Percentiles rank a stretch among this genome's conserved stretches.
Evolutionary conservation across 192 early-diverging fungal species (phyloP).

Genomic region (Dissophora globulifera): DNA sequence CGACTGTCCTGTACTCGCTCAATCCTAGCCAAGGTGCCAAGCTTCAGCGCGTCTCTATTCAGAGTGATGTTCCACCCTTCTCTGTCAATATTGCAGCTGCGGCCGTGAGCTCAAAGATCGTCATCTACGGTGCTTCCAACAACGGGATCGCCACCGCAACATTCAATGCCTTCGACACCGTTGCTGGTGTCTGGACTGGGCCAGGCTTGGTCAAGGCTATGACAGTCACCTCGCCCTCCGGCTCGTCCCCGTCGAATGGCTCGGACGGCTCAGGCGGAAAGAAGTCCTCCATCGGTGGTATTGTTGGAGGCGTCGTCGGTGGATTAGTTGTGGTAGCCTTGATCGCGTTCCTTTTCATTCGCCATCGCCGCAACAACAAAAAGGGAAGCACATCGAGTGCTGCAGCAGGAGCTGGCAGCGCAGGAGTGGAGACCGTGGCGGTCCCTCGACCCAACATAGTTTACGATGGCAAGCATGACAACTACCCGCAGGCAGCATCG

Average conservation of each 20-base stretch:
- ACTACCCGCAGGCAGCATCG: not conserved
- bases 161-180: conserved; percentile 33
- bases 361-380: conserved; percentile 27
- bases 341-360: conserved; percentile 26
- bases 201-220: conserved; percentile 28
- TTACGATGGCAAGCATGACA: not conserved
- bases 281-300: conserved; percentile 24
- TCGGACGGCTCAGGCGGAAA: not conserved
- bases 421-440: not conserved
- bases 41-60: conserved; percentile 14
- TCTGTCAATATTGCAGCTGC: conserved; percentile 16
- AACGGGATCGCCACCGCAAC: not conserved
- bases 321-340: conserved; percentile 35
- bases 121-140: conserved; percentile 19
- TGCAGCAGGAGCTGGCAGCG: not conserved
- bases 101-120: conserved; percentile 8
- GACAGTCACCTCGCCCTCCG: not conserved
- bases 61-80: conserved; percentile 33
- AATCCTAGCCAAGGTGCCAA: conserved; percentile 6
- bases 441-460: not conserved
- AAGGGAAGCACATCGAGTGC: not conserved
- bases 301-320: conserved; percentile 39
- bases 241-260: not conserved
- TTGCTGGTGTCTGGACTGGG: conserved; percentile 22
- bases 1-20: conserved; percentile 19